Evolutionary conservation across 2,329 filamentous ascomycete species (phyloP).

Genomic region (Juglanconis juglandina): DNA sequence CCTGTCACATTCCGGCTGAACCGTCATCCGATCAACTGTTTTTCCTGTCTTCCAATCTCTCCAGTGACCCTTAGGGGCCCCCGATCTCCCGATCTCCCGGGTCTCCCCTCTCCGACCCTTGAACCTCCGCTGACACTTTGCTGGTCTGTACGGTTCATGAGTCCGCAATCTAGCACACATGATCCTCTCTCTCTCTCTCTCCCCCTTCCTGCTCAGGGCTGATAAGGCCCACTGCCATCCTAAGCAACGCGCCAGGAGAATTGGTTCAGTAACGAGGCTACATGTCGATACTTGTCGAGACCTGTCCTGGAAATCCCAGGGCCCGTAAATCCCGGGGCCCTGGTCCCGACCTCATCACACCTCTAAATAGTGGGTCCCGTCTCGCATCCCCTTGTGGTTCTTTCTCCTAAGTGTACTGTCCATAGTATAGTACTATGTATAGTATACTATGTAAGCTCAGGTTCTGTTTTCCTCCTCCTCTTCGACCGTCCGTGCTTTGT

Average conservation of each 20-base stretch:
- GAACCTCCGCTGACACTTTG: background rate
- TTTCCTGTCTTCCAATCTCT: background rate
- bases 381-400: background rate
- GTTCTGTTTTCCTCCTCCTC: background rate
- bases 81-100: background rate
- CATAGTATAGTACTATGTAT: too few relatives aligned
- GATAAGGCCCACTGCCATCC: background rate
- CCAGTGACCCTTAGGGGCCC: background rate
- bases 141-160: background rate
- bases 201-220: background rate
- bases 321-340: too few relatives aligned
- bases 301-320: too few relatives aligned
- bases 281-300: too few relatives aligned
- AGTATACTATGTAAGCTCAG: background rate
- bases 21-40: background rate
- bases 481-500: background rate
- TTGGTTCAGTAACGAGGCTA: background rate
- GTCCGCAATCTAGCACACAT: background rate
- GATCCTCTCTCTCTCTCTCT: too few relatives aligned
- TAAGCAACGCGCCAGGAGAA: background rate
- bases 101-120: background rate
- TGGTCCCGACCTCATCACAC: background rate
- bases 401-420: background rate
- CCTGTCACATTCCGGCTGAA: background rate
- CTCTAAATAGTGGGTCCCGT: background rate